A percentile compares a stretch with the other conserved stretches of the same genome.
These are phyloP conservation scores for Rosa chinensis DNA, from an alignment of 306 rosid genomes.

Conservation along the genomic window DNA sequence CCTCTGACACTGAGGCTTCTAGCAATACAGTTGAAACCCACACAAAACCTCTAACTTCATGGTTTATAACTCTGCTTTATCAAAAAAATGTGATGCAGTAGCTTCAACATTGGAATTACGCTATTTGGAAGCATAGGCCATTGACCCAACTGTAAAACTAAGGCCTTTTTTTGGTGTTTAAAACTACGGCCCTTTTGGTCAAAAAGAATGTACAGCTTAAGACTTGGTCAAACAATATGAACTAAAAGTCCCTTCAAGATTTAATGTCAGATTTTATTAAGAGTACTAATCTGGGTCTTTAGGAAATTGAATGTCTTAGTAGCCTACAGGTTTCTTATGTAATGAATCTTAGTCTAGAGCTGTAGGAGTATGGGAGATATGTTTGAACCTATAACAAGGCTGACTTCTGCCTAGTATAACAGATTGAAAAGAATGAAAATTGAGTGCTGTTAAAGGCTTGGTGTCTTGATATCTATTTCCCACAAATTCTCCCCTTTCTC, in stretches of 20 bases:
- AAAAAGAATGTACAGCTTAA: too few species aligned
- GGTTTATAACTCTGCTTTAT: background rate
- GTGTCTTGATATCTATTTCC: background rate
- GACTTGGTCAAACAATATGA: too few species aligned
- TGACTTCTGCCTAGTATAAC: background rate
- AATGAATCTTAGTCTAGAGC: background rate
- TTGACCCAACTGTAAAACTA: background rate
- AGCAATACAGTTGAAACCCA: background rate
- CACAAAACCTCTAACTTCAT: background rate
- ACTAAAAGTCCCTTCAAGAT: too few species aligned
- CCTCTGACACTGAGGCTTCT: background rate
- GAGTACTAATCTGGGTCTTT: background rate
- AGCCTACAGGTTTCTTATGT: background rate
- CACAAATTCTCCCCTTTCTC: background rate
- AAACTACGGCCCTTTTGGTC: too few species aligned
- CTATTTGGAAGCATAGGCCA: background rate
- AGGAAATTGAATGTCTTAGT: background rate
- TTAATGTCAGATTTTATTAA: too few species aligned
- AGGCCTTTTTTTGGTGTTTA: too few species aligned
- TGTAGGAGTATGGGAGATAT: too few species aligned
- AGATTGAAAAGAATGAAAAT: background rate
- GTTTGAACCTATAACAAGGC: too few species aligned
- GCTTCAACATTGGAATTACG: background rate
- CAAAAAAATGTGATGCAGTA: background rate
- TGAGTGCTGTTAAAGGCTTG: background rate